These are phyloP conservation scores for Phanerodontia chrysosporium DNA, from an alignment of 768 basidiomycete species.

Conservation along the genomic window DNA sequence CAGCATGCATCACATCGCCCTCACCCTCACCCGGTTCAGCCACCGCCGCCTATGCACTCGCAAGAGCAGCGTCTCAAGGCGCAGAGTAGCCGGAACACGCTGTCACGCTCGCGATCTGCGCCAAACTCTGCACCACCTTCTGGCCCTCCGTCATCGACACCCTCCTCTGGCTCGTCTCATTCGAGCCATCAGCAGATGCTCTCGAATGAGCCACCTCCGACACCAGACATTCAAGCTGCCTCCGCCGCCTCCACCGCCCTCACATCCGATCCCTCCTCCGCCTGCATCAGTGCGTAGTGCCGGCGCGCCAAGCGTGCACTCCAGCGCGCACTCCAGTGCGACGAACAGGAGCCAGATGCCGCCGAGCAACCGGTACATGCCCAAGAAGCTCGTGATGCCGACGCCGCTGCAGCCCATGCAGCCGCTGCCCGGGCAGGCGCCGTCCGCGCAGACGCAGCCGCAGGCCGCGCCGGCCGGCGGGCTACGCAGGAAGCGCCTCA, in stretches of 20 bases:
- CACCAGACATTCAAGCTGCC: slow-evolving; percentile 15
- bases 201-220: slow-evolving; percentile 9
- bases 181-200: neutral
- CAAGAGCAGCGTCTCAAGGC: neutral
- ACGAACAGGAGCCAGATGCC: neutral
- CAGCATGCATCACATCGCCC: neutral
- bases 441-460: neutral
- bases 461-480: neutral
- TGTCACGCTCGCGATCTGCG: slow-evolving; percentile 6
- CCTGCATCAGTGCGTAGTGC: neutral
- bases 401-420: slow-evolving; percentile 47
- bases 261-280: neutral
- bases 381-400: slow-evolving; percentile 73
- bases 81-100: neutral
- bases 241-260: neutral
- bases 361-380: slow-evolving; percentile 37
- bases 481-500: no score
- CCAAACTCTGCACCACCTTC: neutral
- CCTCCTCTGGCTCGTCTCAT: neutral
- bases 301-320: neutral
- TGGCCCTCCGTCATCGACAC: neutral
- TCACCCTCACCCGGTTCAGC: neutral
- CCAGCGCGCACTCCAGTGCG: neutral
- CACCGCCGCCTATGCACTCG: neutral
- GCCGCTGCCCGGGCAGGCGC: slow-evolving; percentile 4